Base-by-base conservation (phyloP, 2,329 filamentous ascomycete species). In the Diaporthe citrichinensis region DNA sequence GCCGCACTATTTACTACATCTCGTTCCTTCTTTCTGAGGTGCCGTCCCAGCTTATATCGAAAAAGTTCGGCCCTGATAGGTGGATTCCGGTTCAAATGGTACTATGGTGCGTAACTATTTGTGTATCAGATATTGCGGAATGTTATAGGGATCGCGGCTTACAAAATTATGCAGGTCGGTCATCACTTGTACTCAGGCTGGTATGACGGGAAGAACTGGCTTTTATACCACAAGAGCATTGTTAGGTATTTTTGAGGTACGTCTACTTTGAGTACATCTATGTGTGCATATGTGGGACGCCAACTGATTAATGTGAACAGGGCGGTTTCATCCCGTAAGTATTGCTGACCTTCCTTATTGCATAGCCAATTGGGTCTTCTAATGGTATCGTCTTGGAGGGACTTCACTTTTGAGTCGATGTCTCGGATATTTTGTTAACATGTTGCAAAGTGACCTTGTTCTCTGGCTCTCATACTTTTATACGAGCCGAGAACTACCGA, bases 41-140 rank as follows among this genome's bases (percentile, higher is more conserved):
- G 2, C 90, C 90, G 0, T 92, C 89, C 0, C 90, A 92, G 79
- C 83, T 92, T 5, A 79, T 92, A 7, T 88, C 86, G 36, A 92
- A 92, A 81, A 88, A 87, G 79, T 77, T 82, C 1, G 81, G 81
- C 1, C 78, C 80, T 0, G 80, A 82, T 36, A 73, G 80, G 1
- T 82, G 80, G 80, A 81, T 82, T 53, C 80, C 80, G 0, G 79
- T 79, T 7, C 80, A 81, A 67, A 81, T 82, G 55, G 76, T 80
- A 10, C 67, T 79, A 1, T 82, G 81, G 81, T 80, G 77, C 0
- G 57, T 80, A 2, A 76, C 79, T 3, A 78, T 78, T 6, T 73
- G 76, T 8, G 71, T 67, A 7, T 77, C 79, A 71, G 78, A 76
- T 17, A 68, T 71, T 4, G 44, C 79, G 28, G n/a, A 3, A 7